Evolutionary conservation across 345 rosid species (phyloP).

Genomic region (Aethionema arabicum): DNA sequence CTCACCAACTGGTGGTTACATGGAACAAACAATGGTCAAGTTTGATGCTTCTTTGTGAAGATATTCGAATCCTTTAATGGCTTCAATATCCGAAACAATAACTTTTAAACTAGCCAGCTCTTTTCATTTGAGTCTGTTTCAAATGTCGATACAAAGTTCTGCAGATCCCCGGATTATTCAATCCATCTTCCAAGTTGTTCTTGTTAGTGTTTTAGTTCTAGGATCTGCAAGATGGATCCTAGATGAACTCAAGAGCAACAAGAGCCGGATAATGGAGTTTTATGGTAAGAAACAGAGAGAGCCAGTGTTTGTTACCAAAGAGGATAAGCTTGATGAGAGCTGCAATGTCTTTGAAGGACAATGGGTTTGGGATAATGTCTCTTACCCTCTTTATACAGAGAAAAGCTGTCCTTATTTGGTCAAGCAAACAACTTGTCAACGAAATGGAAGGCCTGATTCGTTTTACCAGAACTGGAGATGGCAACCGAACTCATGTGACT

Average conservation of each 20-base stretch:
- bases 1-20: slow-evolving; percentile 50
- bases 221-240: slow-evolving; percentile 53
- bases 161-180: slow-evolving; percentile 51
- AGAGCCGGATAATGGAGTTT: slow-evolving; percentile 37
- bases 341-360: slow-evolving; percentile 79
- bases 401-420: slow-evolving; percentile 83
- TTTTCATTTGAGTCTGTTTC: not conserved
- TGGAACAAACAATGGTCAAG: slow-evolving; percentile 6
- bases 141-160: slow-evolving; percentile 42
- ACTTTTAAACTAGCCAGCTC: slow-evolving; percentile 12
- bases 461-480: slow-evolving; percentile 83
- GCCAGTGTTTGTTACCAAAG: slow-evolving; percentile 47
- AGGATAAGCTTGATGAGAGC: slow-evolving; percentile 53
- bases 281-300: slow-evolving; percentile 34
- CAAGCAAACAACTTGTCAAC: slow-evolving; percentile 75
- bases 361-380: slow-evolving; percentile 88
- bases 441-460: slow-evolving; percentile 85
- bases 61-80: slow-evolving; percentile 3
- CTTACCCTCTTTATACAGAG: slow-evolving; percentile 73
- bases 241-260: slow-evolving; percentile 55
- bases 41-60: slow-evolving; percentile 49
- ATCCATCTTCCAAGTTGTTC: slow-evolving; percentile 51
- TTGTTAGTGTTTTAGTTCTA: slow-evolving; percentile 52
- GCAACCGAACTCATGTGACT: slow-evolving; percentile 71
- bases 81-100: slow-evolving; percentile 14